Conservation (phyloP, 495 filamentous ascomycete genomes). For the Talaromyces nanjingensis region DNA sequence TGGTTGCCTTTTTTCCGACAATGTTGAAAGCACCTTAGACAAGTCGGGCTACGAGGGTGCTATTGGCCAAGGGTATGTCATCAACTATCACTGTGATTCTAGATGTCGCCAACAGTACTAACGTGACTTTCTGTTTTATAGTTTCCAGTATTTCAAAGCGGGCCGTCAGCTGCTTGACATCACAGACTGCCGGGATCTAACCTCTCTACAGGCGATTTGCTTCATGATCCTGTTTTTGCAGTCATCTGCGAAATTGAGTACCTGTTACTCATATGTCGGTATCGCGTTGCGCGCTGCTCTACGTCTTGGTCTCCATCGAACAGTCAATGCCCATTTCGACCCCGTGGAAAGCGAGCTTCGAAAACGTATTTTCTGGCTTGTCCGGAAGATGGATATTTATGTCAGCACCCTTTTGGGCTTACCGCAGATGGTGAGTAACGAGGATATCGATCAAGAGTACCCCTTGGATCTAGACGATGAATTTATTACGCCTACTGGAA, state of each 20-base stretch:
- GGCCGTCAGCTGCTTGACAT: slow-evolving; percentile 79
- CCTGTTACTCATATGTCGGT: slow-evolving; percentile 89
- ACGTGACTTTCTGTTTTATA: slow-evolving; percentile 24
- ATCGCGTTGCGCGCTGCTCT: slow-evolving; percentile 81
- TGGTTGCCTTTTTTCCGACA: slow-evolving; percentile 70
- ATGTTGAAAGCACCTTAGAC: slow-evolving; percentile 37
- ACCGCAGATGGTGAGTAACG: slow-evolving; percentile 73
- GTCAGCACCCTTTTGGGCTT: slow-evolving; percentile 84
- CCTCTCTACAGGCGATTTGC: slow-evolving; percentile 75
- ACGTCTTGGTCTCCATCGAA: slow-evolving; percentile 82
- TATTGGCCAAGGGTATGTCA: slow-evolving; percentile 70
- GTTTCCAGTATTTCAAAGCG: slow-evolving; percentile 77
- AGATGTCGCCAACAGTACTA: neutral
- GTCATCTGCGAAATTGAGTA: slow-evolving; percentile 81
- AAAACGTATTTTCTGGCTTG: slow-evolving; percentile 81
- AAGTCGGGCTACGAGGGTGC: slow-evolving; percentile 59
- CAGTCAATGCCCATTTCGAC: slow-evolving; percentile 64
- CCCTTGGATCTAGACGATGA: slow-evolving; percentile 86
- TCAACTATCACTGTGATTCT: neutral
- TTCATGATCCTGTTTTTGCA: slow-evolving; percentile 95
- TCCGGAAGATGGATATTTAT: slow-evolving; percentile 91
- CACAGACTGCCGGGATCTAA: slow-evolving; percentile 83
- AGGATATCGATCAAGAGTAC: slow-evolving; percentile 87
- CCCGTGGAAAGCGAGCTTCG: slow-evolving; percentile 80
- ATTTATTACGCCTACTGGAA: slow-evolving; percentile 72